Conservation (phyloP, 1,284 basidiomycete species). For the Rhodotorula sp. region DNA sequence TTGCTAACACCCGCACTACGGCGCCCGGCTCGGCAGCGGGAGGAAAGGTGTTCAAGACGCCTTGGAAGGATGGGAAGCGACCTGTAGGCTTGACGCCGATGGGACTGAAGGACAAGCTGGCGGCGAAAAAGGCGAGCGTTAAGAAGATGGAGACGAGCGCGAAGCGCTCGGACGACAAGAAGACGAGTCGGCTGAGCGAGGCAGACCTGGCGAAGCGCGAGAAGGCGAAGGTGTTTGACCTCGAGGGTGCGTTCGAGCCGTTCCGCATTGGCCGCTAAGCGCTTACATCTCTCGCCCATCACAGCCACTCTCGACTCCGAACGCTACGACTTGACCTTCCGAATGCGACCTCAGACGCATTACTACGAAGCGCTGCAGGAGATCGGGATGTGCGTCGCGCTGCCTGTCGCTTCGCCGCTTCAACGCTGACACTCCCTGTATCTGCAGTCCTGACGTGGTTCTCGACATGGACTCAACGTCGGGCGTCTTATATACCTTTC, state of each 20-base stretch:
- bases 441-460: conserved; percentile 25
- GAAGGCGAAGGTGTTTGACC: conserved; percentile 26
- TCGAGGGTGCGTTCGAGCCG: conserved; percentile 9
- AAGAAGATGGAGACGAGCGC: neutral
- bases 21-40: neutral
- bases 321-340: conserved; percentile 10
- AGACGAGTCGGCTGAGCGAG: no score
- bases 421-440: neutral
- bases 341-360: conserved; percentile 33
- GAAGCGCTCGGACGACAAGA: neutral
- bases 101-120: conserved; percentile 15
- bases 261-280: neutral
- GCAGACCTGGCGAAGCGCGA: neutral
- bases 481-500: conserved; percentile 20
- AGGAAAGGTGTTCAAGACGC: conserved; percentile 40
- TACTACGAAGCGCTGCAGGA: conserved; percentile 21
- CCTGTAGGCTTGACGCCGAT: conserved; percentile 35
- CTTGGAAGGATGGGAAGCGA: conserved; percentile 41
- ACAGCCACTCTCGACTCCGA: neutral
- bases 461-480: conserved; percentile 32
- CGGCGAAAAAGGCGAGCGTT: neutral
- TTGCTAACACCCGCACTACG: conserved; percentile 24
- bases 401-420: no score
- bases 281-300: neutral
- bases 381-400: conserved; percentile 11